A percentile compares a stretch with the other conserved stretches of the same genome.
Conservation (phyloP, 208 protist species). For the Leishmania braziliensis region DNA sequence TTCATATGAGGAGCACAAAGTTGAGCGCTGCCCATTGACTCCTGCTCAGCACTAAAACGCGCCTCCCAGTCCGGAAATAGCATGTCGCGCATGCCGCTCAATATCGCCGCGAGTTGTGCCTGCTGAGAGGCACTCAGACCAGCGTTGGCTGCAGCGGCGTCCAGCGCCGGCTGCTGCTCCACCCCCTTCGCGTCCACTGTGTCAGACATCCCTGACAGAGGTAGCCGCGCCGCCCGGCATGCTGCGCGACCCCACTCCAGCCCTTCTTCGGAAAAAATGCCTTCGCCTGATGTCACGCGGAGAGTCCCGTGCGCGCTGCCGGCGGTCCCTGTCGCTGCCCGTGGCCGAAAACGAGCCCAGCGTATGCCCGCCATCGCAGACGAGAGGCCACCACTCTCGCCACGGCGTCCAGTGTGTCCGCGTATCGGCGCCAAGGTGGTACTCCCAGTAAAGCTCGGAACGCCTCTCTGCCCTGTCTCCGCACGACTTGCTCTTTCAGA, state of each 20-base stretch:
- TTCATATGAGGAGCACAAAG: neutral
- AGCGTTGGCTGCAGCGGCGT: neutral
- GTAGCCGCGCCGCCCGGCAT: neutral
- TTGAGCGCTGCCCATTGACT: neutral
- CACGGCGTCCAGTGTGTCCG: neutral
- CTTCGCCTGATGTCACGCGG: neutral
- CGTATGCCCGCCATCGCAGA: constrained; percentile 8
- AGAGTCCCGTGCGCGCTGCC: neutral
- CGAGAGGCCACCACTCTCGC: neutral
- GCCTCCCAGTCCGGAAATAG: constrained; percentile 8
- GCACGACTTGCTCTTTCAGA: neutral
- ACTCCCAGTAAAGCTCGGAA: neutral
- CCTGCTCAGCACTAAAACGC: no score
- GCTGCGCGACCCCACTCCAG: constrained; percentile 15
- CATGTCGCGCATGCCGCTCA: constrained; percentile 12
- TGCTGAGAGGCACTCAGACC: constrained; percentile 3
- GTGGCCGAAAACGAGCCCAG: constrained; percentile 18
- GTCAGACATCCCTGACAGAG: neutral
- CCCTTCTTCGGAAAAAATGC: constrained; percentile 21
- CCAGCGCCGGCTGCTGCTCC: neutral
- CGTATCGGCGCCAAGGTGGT: neutral
- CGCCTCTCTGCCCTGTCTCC: neutral
- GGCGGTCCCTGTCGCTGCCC: neutral
- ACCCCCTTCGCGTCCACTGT: neutral
- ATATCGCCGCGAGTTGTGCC: constrained; percentile 6